phyloP scores from a whole-genome alignment of 2,329 filamentous ascomycete species.

The Mycosphaerella sp. region DNA sequence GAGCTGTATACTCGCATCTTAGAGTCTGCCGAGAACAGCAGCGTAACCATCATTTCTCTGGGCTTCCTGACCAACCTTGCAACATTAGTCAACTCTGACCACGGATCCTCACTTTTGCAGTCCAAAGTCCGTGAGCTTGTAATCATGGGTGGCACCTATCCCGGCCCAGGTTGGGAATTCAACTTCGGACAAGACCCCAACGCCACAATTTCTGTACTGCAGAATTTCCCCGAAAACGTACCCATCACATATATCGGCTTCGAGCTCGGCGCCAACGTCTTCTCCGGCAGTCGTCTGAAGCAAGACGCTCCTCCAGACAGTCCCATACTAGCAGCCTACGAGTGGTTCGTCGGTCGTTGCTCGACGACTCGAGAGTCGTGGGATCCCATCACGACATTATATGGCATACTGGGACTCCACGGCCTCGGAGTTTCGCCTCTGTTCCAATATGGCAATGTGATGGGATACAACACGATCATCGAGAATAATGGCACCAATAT shows the following conservation, averaged over 20 bases:
- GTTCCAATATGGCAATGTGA: background rate
- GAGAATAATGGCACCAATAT: background rate
- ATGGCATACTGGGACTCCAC: background rate
- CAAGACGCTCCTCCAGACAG: background rate
- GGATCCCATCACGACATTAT: background rate
- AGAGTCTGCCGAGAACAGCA: background rate
- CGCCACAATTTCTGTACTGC: background rate
- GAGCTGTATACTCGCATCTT: background rate
- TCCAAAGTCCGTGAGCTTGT: background rate
- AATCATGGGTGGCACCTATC: background rate
- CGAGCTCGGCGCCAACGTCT: background rate
- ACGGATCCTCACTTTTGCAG: background rate
- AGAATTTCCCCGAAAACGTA: background rate
- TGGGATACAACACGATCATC: background rate
- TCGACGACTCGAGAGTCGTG: background rate
- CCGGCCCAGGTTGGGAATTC: background rate
- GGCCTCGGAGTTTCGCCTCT: background rate
- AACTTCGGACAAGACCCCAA: background rate
- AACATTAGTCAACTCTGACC: background rate
- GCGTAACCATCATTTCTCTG: background rate
- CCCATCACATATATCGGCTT: background rate
- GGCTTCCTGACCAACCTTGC: background rate
- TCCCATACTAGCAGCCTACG: background rate
- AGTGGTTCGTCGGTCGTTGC: background rate
- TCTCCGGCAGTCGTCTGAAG: background rate